A percentile compares a stretch with the other conserved stretches of the same genome.
These are phyloP conservation scores for Myrica gale DNA, from an alignment of 306 rosid species.

Conservation along the genomic window DNA sequence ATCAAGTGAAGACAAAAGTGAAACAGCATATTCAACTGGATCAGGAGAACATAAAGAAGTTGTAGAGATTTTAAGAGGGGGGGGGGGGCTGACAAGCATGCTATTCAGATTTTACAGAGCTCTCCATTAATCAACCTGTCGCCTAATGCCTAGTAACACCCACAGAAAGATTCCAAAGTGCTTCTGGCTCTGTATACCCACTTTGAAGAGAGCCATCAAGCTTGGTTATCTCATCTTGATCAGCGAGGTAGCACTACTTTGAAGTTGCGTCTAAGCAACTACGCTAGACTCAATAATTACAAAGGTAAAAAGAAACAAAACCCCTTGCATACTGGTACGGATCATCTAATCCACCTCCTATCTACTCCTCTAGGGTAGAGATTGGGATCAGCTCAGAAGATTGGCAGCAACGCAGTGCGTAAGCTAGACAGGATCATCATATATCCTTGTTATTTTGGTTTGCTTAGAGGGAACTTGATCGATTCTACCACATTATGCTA, in stretches of 20 bases:
- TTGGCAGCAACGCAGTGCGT: not conserved
- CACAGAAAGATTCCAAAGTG: constrained; percentile 2
- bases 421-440: not conserved
- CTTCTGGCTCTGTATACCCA: constrained; percentile 4
- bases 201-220: not conserved
- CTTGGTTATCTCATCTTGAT: constrained; percentile 13
- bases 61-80: not conserved
- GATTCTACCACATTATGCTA: not conserved
- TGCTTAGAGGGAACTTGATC: not conserved
- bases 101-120: not conserved
- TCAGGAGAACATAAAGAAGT: not conserved
- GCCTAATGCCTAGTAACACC: constrained; percentile 15
- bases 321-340: not conserved
- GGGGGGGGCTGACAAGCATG: not conserved
- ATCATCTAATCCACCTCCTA: not conserved
- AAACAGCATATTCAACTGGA: not conserved
- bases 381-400: not conserved
- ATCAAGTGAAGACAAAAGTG: not conserved
- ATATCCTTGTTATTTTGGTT: not conserved
- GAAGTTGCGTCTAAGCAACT: constrained; percentile 4
- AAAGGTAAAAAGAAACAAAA: not conserved
- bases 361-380: not conserved
- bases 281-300: not conserved
- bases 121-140: constrained; percentile 1
- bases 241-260: constrained; percentile 10